Evolutionary conservation across 2,329 filamentous ascomycete genomes (phyloP).

Genomic region (Penicillium hesseltinei): DNA sequence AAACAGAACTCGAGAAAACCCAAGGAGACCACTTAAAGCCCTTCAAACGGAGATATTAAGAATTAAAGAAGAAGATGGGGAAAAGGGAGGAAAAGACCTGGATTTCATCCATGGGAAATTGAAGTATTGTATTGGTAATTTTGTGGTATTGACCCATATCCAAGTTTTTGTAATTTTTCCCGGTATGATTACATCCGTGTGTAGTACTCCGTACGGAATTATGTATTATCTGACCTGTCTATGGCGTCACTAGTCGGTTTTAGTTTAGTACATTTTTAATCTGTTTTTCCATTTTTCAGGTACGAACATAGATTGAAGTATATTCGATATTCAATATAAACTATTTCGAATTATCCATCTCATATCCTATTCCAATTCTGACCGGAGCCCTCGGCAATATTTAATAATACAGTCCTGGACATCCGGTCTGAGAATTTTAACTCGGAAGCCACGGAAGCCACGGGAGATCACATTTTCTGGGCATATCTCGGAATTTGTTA

Average conservation of each 20-base stretch:
- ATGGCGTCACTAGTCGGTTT: slow-evolving; percentile 29
- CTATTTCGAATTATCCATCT: not conserved
- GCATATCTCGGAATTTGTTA: slow-evolving; percentile 11
- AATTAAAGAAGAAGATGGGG: slow-evolving; percentile 16
- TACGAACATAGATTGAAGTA: not conserved
- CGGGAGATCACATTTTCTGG: slow-evolving; percentile 21
- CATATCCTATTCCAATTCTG: not conserved
- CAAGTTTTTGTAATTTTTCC: slow-evolving; percentile 2
- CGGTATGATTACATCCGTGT: not conserved
- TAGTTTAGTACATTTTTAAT: not conserved
- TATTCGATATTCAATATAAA: not conserved
- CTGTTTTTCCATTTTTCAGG: not conserved
- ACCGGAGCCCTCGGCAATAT: slow-evolving; percentile 1
- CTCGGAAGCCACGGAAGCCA: slow-evolving; percentile 30
- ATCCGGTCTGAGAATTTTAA: slow-evolving; percentile 7
- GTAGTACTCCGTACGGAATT: not conserved
- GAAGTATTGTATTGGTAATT: not conserved
- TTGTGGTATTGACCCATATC: slow-evolving; percentile 31
- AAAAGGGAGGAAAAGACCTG: slow-evolving; percentile 17
- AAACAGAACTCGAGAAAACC: slow-evolving; percentile 15
- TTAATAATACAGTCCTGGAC: not conserved
- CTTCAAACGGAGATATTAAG: slow-evolving; percentile 8
- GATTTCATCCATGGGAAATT: slow-evolving; percentile 10
- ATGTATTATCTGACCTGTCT: slow-evolving; percentile 11
- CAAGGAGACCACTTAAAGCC: slow-evolving; percentile 8